Evolutionary conservation across 2,329 filamentous ascomycete genomes (phyloP), one percentile per base, ranked within the genome.

Genomic region (Fusarium graminum): DNA sequence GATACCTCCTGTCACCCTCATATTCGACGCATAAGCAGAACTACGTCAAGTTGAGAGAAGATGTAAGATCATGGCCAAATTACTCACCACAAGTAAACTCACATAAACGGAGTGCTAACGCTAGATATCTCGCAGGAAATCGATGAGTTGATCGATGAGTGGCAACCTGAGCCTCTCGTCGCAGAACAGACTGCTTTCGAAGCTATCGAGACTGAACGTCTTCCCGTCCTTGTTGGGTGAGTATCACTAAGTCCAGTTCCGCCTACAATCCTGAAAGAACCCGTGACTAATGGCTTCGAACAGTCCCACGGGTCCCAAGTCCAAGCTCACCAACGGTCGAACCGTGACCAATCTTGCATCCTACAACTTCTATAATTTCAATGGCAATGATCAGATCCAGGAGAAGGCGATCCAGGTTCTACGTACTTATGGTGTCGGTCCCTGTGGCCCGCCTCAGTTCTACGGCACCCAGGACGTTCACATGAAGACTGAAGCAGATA

Each of bases 381-480:
- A 96, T 67, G 88, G 88, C 52, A 97, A 97, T 76, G 94, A 98
- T 64, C 87, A 90, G 34, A 89, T 99, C 73, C 97, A 97, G 75
- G 93, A 97, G 72, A 96, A 97, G 78, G 95, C 94, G 2, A 93
- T 99, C 65, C 90, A 94, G 77, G 96, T 94, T 1, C 86, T 99
- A 38, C 92, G 94, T 61, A 97, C 92, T 19, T 99, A 99, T 73
- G 95, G 95, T 56, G 96, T 99, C 39, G 96, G 95, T 10, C 94
- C 95, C 57, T 99, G 95, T 76, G 95, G 95, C 19, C 95, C 95
- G 17, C 95, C 95, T 7, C 94, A 97, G 67, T 99, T 99, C 81
- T 99, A 99, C 81, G 95, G 94, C 68, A 99, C 93, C 30, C 94
- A 98, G 78, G 95, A 99, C 79, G 94, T 98, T 43, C 95, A 99